phyloP scores from a whole-genome alignment of 345 rosid species.

The Ricinus communis region DNA sequence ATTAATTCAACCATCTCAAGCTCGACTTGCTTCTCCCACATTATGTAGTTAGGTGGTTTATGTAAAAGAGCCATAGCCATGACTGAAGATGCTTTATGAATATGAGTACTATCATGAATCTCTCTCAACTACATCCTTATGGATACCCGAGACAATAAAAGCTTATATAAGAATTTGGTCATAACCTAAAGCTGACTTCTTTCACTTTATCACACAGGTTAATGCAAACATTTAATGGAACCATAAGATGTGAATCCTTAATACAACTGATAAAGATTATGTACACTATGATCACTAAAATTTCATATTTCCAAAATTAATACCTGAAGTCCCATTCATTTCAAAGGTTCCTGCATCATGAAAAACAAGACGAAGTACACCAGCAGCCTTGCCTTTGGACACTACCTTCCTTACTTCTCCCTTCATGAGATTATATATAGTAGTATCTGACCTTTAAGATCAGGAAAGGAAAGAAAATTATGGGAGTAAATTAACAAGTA shows the following conservation, averaged over 20 bases:
- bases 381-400: constrained; percentile 88
- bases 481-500: not conserved
- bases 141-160: not conserved
- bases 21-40: not conserved
- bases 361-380: constrained; percentile 92
- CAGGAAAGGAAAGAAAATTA: constrained; percentile 16
- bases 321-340: constrained; percentile 55
- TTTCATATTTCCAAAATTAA: not conserved
- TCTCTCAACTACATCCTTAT: not conserved
- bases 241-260: too few species aligned
- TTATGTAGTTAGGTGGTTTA: not conserved
- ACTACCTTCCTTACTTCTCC: constrained; percentile 66
- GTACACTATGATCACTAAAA: not conserved
- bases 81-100: not conserved
- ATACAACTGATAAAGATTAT: not conserved
- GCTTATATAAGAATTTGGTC: not conserved
- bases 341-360: constrained; percentile 98
- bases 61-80: not conserved
- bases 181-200: not conserved
- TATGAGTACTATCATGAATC: not conserved
- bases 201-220: not conserved
- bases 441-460: constrained; percentile 35
- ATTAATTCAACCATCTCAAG: not conserved
- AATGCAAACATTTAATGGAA: not conserved
- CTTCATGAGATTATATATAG: constrained; percentile 37